Evolutionary conservation across 1,284 basidiomycete species (phyloP).

Genomic region (Ustilago shanxiensis): DNA sequence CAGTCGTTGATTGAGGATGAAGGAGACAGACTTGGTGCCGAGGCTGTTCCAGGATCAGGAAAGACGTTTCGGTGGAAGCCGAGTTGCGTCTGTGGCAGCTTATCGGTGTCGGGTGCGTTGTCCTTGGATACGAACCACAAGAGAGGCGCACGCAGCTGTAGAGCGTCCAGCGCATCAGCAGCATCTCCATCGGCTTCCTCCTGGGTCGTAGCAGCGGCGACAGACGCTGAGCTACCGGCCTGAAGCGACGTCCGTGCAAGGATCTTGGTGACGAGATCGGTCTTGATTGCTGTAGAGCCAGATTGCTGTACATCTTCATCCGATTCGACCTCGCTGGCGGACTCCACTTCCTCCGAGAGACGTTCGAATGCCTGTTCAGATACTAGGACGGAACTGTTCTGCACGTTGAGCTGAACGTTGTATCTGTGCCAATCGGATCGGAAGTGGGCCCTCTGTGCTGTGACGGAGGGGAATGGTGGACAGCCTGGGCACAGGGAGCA

Average conservation of each 20-base stretch:
- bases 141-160: conserved; percentile 73
- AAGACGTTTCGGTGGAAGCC: conserved; percentile 87
- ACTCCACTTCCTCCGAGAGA: conserved; percentile 53
- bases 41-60: conserved; percentile 71
- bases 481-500: conserved; percentile 69
- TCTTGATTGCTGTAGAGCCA: conserved; percentile 22
- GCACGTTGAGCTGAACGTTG: conserved; percentile 80
- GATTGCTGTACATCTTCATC: conserved; percentile 31
- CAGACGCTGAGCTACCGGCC: neutral
- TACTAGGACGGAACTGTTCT: conserved; percentile 30
- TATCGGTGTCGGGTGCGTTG: conserved; percentile 22
- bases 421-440: conserved; percentile 98
- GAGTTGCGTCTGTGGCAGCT: conserved; percentile 80
- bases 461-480: conserved; percentile 79
- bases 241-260: conserved; percentile 46
- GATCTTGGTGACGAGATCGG: conserved; percentile 56
- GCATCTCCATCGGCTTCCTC: conserved; percentile 56
- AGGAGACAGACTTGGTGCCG: conserved; percentile 26
- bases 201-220: neutral
- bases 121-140: conserved; percentile 88
- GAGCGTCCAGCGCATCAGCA: conserved; percentile 75
- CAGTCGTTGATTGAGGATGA: conserved; percentile 23
- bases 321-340: conserved; percentile 44
- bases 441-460: conserved; percentile 88
- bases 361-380: conserved; percentile 45